phyloP scores from a whole-genome alignment of 108 stramenopile species.

The Skeletonema costatum region DNA sequence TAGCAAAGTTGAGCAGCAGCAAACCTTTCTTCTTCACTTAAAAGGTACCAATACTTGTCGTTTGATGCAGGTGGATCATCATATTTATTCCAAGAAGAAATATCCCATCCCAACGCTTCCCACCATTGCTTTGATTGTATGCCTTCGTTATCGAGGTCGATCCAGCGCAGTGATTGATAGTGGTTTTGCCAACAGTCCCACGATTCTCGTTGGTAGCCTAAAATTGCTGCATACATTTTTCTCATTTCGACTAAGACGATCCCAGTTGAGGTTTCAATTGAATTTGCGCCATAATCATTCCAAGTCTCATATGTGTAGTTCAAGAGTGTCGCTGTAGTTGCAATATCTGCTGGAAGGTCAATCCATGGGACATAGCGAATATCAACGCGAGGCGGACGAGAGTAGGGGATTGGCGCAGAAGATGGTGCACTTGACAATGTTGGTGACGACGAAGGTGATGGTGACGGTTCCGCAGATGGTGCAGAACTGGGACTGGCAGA shows the following conservation, averaged over 20 bases:
- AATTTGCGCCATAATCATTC: conserved; percentile 3
- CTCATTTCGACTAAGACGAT: conserved; percentile 4
- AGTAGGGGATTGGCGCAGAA: not conserved
- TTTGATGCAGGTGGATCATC: not conserved
- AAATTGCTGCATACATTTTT: not conserved
- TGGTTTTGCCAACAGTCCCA: conserved; percentile 32
- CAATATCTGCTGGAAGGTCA: not conserved
- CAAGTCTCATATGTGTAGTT: conserved; percentile 24
- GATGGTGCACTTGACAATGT: not conserved
- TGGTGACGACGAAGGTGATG: not conserved
- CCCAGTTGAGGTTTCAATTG: conserved; percentile 11
- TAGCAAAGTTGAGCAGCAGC: conserved; percentile 12
- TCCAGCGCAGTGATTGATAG: conserved; percentile 18
- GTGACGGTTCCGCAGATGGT: not conserved
- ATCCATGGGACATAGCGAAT: conserved; percentile 14
- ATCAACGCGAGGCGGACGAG: conserved; percentile 2
- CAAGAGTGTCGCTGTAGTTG: not conserved
- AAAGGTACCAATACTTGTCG: not conserved
- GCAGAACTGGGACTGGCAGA: not conserved
- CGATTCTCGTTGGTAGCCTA: conserved; percentile 8
- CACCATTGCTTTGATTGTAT: conserved; percentile 2
- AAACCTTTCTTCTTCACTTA: conserved; percentile 1
- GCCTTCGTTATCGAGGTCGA: conserved; percentile 5
- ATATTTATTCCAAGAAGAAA: conserved; percentile 20
- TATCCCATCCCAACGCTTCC: conserved; percentile 12